Conservation (phyloP, 495 filamentous ascomycete species). For the Xylaria nigripes region DNA sequence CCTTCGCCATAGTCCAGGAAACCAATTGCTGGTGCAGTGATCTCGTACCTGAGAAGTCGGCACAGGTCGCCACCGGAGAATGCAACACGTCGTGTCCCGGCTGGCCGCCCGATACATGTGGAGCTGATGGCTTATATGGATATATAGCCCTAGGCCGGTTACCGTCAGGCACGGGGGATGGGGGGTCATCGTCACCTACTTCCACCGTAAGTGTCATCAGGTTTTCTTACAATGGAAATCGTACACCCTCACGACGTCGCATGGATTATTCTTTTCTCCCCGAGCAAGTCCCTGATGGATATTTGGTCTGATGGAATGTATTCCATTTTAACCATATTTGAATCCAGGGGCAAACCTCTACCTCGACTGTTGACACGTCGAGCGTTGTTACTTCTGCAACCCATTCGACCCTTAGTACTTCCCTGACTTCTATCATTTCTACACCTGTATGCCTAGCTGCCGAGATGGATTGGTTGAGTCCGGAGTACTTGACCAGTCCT, state of each 20-base stretch:
- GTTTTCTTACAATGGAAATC: neutral
- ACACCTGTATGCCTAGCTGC: slow-evolving; percentile 21
- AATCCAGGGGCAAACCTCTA: slow-evolving; percentile 26
- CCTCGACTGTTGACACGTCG: slow-evolving; percentile 15
- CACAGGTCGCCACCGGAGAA: slow-evolving; percentile 23
- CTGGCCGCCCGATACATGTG: slow-evolving; percentile 34
- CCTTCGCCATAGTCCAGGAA: slow-evolving; percentile 34
- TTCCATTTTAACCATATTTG: slow-evolving; percentile 23
- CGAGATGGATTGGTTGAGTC: slow-evolving; percentile 17
- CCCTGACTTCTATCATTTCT: neutral
- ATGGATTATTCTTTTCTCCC: neutral
- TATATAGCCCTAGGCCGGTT: slow-evolving; percentile 28
- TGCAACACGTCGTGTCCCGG: slow-evolving; percentile 36
- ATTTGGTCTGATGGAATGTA: neutral
- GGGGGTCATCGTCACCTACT: slow-evolving; percentile 12
- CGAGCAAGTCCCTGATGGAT: neutral
- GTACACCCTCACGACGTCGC: neutral
- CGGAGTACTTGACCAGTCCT: neutral
- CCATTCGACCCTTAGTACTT: neutral
- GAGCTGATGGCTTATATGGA: slow-evolving; percentile 31
- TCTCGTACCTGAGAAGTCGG: slow-evolving; percentile 23
- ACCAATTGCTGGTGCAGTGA: slow-evolving; percentile 40
- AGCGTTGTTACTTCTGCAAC: slow-evolving; percentile 14
- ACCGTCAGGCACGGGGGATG: slow-evolving; percentile 25
- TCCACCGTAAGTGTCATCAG: slow-evolving; percentile 20